phyloP scores from a whole-genome alignment of 2,329 filamentous ascomycete genomes.

The Thielaviopsis ethacetica region DNA sequence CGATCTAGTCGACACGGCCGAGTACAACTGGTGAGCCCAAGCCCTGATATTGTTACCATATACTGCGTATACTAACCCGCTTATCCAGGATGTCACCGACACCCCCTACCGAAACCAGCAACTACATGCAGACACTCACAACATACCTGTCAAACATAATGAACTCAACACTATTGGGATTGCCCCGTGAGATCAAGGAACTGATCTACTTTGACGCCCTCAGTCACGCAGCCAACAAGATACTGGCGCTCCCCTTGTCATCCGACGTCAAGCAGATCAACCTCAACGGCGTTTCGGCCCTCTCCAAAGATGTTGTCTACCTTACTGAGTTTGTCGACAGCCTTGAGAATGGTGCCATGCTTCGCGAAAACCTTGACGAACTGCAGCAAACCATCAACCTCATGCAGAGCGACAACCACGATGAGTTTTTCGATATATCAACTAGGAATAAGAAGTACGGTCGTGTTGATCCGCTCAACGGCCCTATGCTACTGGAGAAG shows the following conservation, averaged over 20 bases:
- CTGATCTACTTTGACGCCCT: slow-evolving; percentile 96
- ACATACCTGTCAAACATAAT: slow-evolving; percentile 91
- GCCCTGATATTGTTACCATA: not conserved
- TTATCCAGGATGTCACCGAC: slow-evolving; percentile 32
- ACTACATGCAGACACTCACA: slow-evolving; percentile 91
- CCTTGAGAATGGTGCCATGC: slow-evolving; percentile 68
- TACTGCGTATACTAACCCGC: slow-evolving; percentile 12
- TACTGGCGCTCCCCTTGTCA: slow-evolving; percentile 64
- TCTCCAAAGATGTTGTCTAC: slow-evolving; percentile 71
- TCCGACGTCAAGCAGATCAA: slow-evolving; percentile 73
- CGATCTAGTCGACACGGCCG: slow-evolving; percentile 87
- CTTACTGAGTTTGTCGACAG: slow-evolving; percentile 74
- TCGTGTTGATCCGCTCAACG: slow-evolving; percentile 79
- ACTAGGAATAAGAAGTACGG: slow-evolving; percentile 87
- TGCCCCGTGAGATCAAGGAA: slow-evolving; percentile 94
- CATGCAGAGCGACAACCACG: slow-evolving; percentile 76
- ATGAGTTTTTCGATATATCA: slow-evolving; percentile 90
- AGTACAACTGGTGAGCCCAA: slow-evolving; percentile 67
- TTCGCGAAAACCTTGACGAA: slow-evolving; percentile 81
- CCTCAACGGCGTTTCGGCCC: slow-evolving; percentile 62
- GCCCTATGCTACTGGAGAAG: slow-evolving; percentile 84
- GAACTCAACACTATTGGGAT: slow-evolving; percentile 77
- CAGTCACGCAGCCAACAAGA: slow-evolving; percentile 74
- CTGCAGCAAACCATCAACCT: slow-evolving; percentile 82
- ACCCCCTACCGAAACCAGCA: slow-evolving; percentile 57